Evolutionary conservation across 495 filamentous ascomycete genomes (phyloP).

Genomic region (Paragyromitra xinjiangensis): DNA sequence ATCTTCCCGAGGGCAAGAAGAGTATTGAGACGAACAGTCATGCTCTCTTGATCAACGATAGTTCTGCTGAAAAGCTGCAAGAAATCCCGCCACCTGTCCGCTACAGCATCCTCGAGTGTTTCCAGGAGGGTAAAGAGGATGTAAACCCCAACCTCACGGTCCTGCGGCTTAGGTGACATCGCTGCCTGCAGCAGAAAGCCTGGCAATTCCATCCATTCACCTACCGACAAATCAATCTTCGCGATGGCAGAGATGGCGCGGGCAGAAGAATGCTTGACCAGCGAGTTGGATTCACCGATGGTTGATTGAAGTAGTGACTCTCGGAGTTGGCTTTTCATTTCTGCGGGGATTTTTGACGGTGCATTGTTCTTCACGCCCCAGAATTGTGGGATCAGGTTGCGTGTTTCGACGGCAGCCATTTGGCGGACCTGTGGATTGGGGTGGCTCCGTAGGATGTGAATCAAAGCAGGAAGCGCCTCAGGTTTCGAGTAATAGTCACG

Average conservation of each 20-base stretch:
- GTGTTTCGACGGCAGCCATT: constrained; percentile 86
- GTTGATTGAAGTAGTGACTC: constrained; percentile 83
- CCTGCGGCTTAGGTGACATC: constrained; percentile 72
- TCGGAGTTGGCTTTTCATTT: constrained; percentile 77
- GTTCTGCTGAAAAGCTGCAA: constrained; percentile 86
- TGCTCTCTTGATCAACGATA: constrained; percentile 87
- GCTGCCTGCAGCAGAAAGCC: constrained; percentile 77
- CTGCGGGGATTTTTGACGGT: constrained; percentile 54
- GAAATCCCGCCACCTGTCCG: constrained; percentile 77
- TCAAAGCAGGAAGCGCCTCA: constrained; percentile 78
- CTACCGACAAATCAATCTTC: constrained; percentile 82
- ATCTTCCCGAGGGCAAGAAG: constrained; percentile 90
- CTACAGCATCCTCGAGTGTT: constrained; percentile 78
- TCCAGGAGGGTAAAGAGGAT: constrained; percentile 92
- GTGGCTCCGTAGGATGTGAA: constrained; percentile 83
- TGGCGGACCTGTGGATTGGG: constrained; percentile 77
- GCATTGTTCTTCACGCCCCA: constrained; percentile 65
- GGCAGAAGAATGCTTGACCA: constrained; percentile 85
- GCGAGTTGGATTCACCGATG: constrained; percentile 74
- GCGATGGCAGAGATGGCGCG: constrained; percentile 88
- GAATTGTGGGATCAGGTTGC: constrained; percentile 82
- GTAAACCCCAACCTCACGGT: constrained; percentile 90
- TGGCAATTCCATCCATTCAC: constrained; percentile 85
- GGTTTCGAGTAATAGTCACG: constrained; percentile 90
- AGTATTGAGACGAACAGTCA: constrained; percentile 92